Percentiles rank a stretch among this genome's conserved stretches.
phyloP scores from a whole-genome alignment of 2,329 filamentous ascomycete species.

The Fusarium sp. region DNA sequence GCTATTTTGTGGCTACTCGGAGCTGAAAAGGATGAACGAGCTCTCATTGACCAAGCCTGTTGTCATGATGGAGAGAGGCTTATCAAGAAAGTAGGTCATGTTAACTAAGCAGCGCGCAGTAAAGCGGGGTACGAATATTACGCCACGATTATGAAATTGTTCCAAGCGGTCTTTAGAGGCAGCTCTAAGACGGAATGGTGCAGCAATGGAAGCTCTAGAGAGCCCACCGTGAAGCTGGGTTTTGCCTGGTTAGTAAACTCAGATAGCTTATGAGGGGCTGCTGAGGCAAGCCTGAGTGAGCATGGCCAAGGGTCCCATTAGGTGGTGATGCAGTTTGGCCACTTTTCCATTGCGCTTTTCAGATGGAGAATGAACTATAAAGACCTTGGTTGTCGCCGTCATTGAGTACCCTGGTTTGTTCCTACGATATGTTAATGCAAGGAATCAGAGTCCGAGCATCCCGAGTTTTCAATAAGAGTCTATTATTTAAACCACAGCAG shows the following conservation, averaged over 20 bases:
- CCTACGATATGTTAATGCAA: constrained; percentile 40
- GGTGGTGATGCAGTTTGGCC: constrained; percentile 20
- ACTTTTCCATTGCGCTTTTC: constrained; percentile 17
- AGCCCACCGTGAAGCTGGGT: constrained; percentile 21
- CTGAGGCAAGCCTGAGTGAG: constrained; percentile 45
- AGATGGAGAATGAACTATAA: constrained; percentile 35
- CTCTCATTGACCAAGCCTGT: constrained; percentile 18
- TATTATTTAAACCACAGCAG: constrained; percentile 10
- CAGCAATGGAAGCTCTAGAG: constrained; percentile 11
- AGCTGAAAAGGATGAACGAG: neutral
- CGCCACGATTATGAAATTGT: constrained; percentile 45
- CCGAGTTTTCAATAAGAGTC: constrained; percentile 24
- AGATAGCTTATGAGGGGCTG: constrained; percentile 35
- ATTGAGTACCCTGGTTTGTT: constrained; percentile 16
- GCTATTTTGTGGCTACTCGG: neutral
- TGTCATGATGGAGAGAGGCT: constrained; percentile 35
- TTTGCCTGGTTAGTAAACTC: constrained; percentile 21
- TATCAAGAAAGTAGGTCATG: constrained; percentile 33
- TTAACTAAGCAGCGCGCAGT: constrained; percentile 38
- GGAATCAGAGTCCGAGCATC: constrained; percentile 35
- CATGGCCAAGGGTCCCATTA: constrained; percentile 13
- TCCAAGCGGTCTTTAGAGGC: constrained; percentile 9
- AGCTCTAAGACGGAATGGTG: constrained; percentile 20
- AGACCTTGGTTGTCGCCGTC: constrained; percentile 36
- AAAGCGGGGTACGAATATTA: constrained; percentile 44